A percentile compares a stretch with the other conserved stretches of the same genome.
These are phyloP conservation scores for Oxytropis ochrocephala DNA, from an alignment of 306 rosid genomes.

Conservation along the genomic window DNA sequence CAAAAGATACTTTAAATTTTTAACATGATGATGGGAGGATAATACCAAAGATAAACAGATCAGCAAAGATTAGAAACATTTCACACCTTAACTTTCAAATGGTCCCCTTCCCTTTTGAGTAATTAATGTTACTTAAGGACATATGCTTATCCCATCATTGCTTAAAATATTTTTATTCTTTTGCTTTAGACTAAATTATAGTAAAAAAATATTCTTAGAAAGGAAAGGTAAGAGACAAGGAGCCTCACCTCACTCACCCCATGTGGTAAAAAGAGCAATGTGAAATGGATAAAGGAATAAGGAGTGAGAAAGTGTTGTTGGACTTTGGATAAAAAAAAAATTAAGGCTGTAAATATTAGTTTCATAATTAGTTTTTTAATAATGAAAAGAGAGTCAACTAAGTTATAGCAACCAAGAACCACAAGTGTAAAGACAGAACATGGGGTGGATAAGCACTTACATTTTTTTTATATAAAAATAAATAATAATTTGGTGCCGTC, in stretches of 20 bases:
- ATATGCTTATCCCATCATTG: constrained; percentile 22
- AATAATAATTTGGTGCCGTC: not conserved
- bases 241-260: constrained; percentile 1
- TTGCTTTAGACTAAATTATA: constrained; percentile 20
- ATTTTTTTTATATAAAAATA: not conserved
- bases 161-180: constrained; percentile 31
- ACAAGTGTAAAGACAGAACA: constrained; percentile 18
- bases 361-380: not conserved
- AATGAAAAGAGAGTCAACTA: not conserved
- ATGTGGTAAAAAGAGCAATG: not conserved
- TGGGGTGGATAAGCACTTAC: constrained; percentile 21
- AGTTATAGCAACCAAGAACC: constrained; percentile 13
- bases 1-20: constrained; percentile 14
- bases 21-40: not conserved
- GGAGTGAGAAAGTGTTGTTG: not conserved
- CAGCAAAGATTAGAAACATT: constrained; percentile 13
- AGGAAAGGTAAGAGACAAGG: not conserved
- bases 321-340: not conserved
- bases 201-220: not conserved
- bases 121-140: constrained; percentile 18
- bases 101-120: constrained; percentile 23
- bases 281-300: not conserved
- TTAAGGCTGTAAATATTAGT: not conserved
- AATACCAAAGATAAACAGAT: constrained; percentile 31
- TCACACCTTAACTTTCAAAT: constrained; percentile 9